Evolutionary conservation across 306 rosid species (phyloP).

Genomic region (Hippophae gyantsensis): DNA sequence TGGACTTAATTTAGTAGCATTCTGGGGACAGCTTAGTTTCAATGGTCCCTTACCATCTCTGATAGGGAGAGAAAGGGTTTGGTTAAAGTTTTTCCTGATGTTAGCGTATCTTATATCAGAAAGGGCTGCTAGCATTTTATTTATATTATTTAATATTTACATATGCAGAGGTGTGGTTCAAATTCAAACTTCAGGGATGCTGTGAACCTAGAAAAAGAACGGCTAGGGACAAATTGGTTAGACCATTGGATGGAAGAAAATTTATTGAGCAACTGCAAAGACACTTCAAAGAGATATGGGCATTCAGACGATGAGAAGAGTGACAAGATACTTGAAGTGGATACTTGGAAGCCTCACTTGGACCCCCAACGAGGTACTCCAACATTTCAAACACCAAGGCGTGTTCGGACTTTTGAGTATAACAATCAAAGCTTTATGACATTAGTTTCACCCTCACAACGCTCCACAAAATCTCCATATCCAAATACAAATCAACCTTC

Average conservation of each 20-base stretch:
- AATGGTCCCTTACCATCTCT: background rate
- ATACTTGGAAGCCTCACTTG: constrained; percentile 84
- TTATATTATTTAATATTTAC: constrained; percentile 15
- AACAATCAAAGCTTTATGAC: constrained; percentile 20
- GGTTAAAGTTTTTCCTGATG: too few species aligned
- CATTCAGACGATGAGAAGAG: constrained; percentile 47
- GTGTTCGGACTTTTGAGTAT: constrained; percentile 26
- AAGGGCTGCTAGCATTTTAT: background rate
- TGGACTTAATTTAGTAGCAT: background rate
- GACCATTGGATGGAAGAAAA: constrained; percentile 93
- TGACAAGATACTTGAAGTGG: constrained; percentile 94
- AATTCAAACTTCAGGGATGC: constrained; percentile 55
- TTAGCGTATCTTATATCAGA: background rate
- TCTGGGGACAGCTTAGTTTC: background rate
- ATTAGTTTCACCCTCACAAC: constrained; percentile 51
- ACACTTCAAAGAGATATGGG: constrained; percentile 28
- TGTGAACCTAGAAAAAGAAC: constrained; percentile 28
- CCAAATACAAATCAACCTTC: constrained; percentile 29
- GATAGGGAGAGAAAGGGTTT: background rate
- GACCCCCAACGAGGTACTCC: constrained; percentile 31
- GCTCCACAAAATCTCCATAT: constrained; percentile 28
- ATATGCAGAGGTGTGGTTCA: constrained; percentile 68
- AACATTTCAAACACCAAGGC: constrained; percentile 35
- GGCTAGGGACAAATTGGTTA: constrained; percentile 47
- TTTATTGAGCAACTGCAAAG: constrained; percentile 28